Evolutionary conservation across 768 basidiomycete genomes (phyloP).

Genomic region (Podaxis sp.): DNA sequence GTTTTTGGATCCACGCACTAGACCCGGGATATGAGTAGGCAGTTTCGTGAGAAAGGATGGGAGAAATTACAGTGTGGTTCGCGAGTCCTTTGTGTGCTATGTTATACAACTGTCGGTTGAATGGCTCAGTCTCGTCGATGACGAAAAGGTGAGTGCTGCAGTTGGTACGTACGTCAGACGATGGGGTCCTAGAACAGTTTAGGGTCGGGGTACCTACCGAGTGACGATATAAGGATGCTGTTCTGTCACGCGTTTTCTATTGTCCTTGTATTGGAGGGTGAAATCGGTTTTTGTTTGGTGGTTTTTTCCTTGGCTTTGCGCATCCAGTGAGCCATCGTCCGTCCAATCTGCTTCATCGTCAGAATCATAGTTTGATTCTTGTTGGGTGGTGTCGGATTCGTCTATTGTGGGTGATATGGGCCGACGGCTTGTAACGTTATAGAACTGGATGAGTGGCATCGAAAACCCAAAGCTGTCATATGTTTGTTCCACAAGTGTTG

Average conservation of each 20-base stretch:
- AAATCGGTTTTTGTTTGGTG: background rate
- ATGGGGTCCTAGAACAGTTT: background rate
- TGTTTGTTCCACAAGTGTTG: slow-evolving; percentile 25
- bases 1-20: background rate
- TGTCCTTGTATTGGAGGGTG: slow-evolving; percentile 18
- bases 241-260: slow-evolving; percentile 18
- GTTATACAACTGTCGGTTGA: slow-evolving; percentile 29
- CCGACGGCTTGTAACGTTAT: slow-evolving; percentile 21
- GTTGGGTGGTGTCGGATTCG: slow-evolving; percentile 15
- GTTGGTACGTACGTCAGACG: background rate
- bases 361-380: background rate
- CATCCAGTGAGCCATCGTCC: background rate
- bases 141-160: slow-evolving; percentile 34
- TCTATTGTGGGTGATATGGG: background rate
- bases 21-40: background rate
- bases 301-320: slow-evolving; percentile 6
- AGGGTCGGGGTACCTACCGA: slow-evolving; percentile 21
- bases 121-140: slow-evolving; percentile 29
- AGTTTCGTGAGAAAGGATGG: background rate
- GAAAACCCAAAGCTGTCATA: slow-evolving; percentile 35
- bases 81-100: slow-evolving; percentile 24
- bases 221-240: slow-evolving; percentile 36
- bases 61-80: slow-evolving; percentile 20
- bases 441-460: slow-evolving; percentile 34
- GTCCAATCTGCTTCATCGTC: slow-evolving; percentile 18